These are phyloP conservation scores for Rhododendron vialii DNA, from an alignment of 148 eudicot genomes.

Conservation along the genomic window DNA sequence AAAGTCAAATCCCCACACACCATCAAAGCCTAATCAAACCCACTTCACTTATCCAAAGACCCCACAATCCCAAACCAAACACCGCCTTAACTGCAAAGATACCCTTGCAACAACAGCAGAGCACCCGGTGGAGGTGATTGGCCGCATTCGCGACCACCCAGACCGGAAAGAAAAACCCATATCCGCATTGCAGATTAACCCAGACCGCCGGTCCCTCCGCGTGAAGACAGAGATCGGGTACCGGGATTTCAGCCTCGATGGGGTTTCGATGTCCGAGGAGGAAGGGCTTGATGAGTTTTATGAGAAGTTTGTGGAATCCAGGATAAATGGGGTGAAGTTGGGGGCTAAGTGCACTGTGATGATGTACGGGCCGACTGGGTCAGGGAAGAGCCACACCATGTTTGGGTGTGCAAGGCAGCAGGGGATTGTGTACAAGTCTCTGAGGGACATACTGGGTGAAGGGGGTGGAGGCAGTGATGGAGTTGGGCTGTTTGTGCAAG, in stretches of 20 bases:
- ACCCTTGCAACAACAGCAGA: conserved; percentile 29
- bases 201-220: conserved; percentile 48
- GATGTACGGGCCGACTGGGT: conserved; percentile 99
- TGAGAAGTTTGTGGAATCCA: conserved; percentile 52
- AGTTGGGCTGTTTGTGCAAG: conserved; percentile 67
- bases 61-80: conserved; percentile 69
- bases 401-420: conserved; percentile 75
- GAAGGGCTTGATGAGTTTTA: conserved; percentile 83
- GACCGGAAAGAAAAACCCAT: conserved; percentile 40
- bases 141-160: conserved; percentile 65
- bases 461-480: conserved; percentile 19
- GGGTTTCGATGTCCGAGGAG: conserved; percentile 72
- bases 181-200: conserved; percentile 35
- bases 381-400: conserved; percentile 97
- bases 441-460: conserved; percentile 67
- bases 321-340: conserved; percentile 80
- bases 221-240: conserved; percentile 74
- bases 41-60: conserved; percentile 39
- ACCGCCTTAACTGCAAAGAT: conserved; percentile 46
- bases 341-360: conserved; percentile 87
- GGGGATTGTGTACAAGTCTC: conserved; percentile 82
- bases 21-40: conserved; percentile 48
- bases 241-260: conserved; percentile 80
- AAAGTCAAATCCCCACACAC: conserved; percentile 33
- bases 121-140: conserved; percentile 92